Percentiles rank a stretch among this genome's conserved stretches.
Conservation (phyloP, 2,329 filamentous ascomycete genomes). For the Colletotrichum tanaceti region DNA sequence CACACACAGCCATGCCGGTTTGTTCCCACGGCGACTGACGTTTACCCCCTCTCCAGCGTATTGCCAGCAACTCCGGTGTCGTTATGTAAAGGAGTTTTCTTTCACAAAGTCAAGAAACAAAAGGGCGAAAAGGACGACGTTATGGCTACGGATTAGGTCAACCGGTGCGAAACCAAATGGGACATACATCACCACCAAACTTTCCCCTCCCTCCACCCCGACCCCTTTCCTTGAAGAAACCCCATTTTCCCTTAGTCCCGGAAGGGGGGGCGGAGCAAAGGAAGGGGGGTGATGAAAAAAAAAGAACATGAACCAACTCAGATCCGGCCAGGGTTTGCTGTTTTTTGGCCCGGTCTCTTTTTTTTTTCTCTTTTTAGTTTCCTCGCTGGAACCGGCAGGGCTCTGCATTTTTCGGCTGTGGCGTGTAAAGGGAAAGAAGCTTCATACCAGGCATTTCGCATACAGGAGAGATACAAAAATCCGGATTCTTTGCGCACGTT, state of each 20-base stretch:
- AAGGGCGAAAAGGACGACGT: conserved; percentile 41
- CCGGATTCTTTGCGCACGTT: conserved; percentile 43
- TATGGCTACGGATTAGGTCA: conserved; percentile 42
- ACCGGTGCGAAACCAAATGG: conserved; percentile 39
- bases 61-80: conserved; percentile 99
- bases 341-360: conserved; percentile 41
- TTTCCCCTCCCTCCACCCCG: conserved; percentile 2
- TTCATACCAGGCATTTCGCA: conserved; percentile 63
- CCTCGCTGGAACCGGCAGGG: conserved; percentile 57
- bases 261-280: conserved; percentile 9
- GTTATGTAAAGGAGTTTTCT: conserved; percentile 83
- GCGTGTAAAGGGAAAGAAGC: conserved; percentile 61
- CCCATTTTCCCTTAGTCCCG: background rate
- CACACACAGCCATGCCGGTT: background rate
- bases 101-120: conserved; percentile 40
- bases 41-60: conserved; percentile 73
- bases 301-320: conserved; percentile 8
- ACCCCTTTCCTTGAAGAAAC: conserved; percentile 17
- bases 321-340: conserved; percentile 27
- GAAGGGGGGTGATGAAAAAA: conserved; percentile 6
- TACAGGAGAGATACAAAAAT: conserved; percentile 56
- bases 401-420: conserved; percentile 67
- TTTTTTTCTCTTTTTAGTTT: conserved; percentile 44
- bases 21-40: conserved; percentile 47
- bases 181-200: conserved; percentile 25